phyloP scores from a whole-genome alignment of 257 asterid species.

The Gentiana straminea region DNA sequence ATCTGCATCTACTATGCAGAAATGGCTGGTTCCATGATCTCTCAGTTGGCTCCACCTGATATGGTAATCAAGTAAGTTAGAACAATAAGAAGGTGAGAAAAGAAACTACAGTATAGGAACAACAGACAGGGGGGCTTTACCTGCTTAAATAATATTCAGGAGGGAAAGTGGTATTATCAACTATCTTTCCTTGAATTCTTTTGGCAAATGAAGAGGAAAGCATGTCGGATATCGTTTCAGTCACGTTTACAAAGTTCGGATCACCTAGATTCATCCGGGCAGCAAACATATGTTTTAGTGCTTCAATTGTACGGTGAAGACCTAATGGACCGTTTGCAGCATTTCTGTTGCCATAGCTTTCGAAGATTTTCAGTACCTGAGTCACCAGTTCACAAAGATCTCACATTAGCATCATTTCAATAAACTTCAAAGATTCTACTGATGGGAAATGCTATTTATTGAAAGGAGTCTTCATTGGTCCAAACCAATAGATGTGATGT shows the following conservation, averaged over 20 bases:
- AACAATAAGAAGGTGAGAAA: neutral
- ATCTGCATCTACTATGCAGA: constrained; percentile 74
- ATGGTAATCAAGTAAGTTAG: neutral
- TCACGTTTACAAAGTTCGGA: constrained; percentile 49
- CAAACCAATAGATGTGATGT: neutral
- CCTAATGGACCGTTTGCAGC: constrained; percentile 61
- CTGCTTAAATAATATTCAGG: constrained; percentile 68
- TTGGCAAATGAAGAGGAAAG: constrained; percentile 65
- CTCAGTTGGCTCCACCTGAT: constrained; percentile 67
- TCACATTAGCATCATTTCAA: too few species aligned
- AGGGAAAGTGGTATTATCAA: constrained; percentile 90
- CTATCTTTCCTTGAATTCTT: constrained; percentile 37
- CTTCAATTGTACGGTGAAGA: constrained; percentile 75
- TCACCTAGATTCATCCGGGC: constrained; percentile 79
- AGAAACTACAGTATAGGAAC: neutral
- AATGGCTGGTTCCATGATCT: constrained; percentile 86
- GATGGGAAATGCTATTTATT: neutral
- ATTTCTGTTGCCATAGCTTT: constrained; percentile 32
- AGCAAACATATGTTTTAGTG: constrained; percentile 75
- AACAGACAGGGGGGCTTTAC: constrained; percentile 13
- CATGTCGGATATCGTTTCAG: constrained; percentile 47
- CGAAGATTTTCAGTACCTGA: constrained; percentile 65
- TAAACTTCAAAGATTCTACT: neutral
- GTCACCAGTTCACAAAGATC: constrained; percentile 2
- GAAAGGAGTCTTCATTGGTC: too few species aligned